These are phyloP conservation scores for Chytriomyces sp. DNA, from an alignment of 192 early-diverging fungal species.

Conservation along the genomic window DNA sequence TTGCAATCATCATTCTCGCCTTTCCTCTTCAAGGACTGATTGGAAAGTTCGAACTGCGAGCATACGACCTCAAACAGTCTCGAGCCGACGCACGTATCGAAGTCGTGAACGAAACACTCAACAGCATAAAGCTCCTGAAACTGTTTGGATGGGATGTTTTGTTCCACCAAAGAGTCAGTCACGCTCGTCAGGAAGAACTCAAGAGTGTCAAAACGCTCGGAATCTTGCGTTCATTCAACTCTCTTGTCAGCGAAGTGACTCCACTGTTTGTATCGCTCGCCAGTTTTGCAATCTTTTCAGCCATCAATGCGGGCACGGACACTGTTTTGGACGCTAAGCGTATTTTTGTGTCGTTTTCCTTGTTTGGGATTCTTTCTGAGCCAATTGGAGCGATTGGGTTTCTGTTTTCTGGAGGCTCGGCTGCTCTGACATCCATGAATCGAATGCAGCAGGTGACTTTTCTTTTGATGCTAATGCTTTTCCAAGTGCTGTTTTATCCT, in stretches of 20 bases:
- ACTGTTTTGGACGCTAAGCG: constrained; percentile 22
- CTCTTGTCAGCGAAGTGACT: constrained; percentile 14
- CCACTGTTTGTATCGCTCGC: constrained; percentile 37
- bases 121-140: constrained; percentile 30
- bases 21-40: constrained; percentile 35
- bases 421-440: constrained; percentile 10
- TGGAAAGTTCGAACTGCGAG: constrained; percentile 7
- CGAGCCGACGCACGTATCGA: constrained; percentile 31
- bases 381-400: constrained; percentile 15
- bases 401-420: constrained; percentile 28
- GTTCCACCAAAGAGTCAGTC: constrained; percentile 24
- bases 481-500: not conserved
- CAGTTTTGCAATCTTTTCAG: constrained; percentile 31
- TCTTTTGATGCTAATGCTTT: not conserved
- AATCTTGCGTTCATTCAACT: constrained; percentile 21
- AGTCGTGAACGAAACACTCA: constrained; percentile 33
- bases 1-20: constrained; percentile 32
- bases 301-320: not conserved
- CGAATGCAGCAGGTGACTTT: constrained; percentile 18
- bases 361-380: constrained; percentile 32
- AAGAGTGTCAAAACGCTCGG: constrained; percentile 22
- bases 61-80: constrained; percentile 23
- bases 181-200: constrained; percentile 27
- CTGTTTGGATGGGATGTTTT: constrained; percentile 35
- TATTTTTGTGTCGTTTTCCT: constrained; percentile 33